Evolutionary conservation across 306 rosid genomes (phyloP).

Genomic region (Prunus fruticosa): DNA sequence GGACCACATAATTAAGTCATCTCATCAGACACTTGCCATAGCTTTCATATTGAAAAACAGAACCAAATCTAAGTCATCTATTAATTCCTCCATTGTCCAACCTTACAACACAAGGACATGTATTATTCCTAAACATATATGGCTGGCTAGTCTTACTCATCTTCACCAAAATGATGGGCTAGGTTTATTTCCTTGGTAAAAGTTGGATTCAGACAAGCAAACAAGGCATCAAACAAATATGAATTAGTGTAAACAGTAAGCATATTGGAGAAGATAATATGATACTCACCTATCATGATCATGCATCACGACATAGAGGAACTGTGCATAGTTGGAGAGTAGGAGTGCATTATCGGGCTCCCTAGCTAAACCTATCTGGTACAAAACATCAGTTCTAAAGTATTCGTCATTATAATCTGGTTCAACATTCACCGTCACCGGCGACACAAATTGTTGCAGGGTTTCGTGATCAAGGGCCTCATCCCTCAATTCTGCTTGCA

Average conservation of each 20-base stretch:
- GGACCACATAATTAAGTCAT: background rate
- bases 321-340: constrained; percentile 77
- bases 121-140: background rate
- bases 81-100: background rate
- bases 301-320: constrained; percentile 61
- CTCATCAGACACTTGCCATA: too few species aligned
- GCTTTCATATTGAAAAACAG: background rate
- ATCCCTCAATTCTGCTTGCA: constrained; percentile 31
- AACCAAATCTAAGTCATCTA: background rate
- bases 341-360: constrained; percentile 65
- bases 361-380: constrained; percentile 39
- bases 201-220: background rate
- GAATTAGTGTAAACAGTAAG: background rate
- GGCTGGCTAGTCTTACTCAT: background rate
- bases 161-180: background rate
- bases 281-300: constrained; percentile 52
- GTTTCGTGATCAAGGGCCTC: constrained; percentile 46
- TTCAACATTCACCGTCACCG: constrained; percentile 51
- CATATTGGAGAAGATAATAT: background rate
- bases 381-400: constrained; percentile 52
- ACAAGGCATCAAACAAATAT: background rate
- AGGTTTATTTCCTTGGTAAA: background rate
- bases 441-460: constrained; percentile 38
- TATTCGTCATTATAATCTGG: constrained; percentile 51
- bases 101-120: background rate